Evolutionary conservation across 2,329 filamentous ascomycete genomes (phyloP), one percentile per base, ranked within the genome.

Genomic region (Cadophora luteo-olivacea): DNA sequence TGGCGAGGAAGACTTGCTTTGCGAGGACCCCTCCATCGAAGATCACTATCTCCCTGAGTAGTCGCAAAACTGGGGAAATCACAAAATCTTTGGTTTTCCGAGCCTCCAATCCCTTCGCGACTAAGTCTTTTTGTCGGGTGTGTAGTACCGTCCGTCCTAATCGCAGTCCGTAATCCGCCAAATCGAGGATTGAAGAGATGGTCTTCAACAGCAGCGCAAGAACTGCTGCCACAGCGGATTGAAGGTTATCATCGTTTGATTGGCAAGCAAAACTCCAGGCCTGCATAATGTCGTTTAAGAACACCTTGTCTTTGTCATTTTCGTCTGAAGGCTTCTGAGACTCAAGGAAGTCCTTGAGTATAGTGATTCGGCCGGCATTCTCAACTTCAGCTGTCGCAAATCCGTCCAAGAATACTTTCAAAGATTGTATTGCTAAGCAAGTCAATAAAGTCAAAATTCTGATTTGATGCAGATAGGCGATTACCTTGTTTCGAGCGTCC

Each of bases 21-120:
- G 94, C 93, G 66, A 94, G 85, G 52, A 89, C 87, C 16, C 96
- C 97, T 19, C 94, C 94, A 79, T 98, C 94, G 72, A 97, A 91
- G 65, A 85, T 89, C 19, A 93, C 88, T n/a, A 94, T 86, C 80
- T 99, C 95, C 63, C 91, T 92, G 69, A 99, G 85, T 63, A 99
- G 82, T 67, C 95, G 89, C 68, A 99, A 82, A 29, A 92, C 94
- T 0, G 96, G 95, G 2, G 93, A 96, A 69, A 97, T 94, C 68
- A 98, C 83, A 79, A 92, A 93, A 49, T 94, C 93, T 77, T 97
- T 97, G 60, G 89, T 86, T 79, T 93, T 94, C 29, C 92, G 90
- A 0, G 92, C 89, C 3, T 92, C 91, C 22, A 98, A 81, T 69
- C 93, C 93, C 69, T 90, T 89, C 38, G 92, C 89, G 29, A 98